Evolutionary conservation across 2,329 filamentous ascomycete genomes (phyloP), one percentile per base, ranked within the genome.

Genomic region (Aspergillus ochraceus): DNA sequence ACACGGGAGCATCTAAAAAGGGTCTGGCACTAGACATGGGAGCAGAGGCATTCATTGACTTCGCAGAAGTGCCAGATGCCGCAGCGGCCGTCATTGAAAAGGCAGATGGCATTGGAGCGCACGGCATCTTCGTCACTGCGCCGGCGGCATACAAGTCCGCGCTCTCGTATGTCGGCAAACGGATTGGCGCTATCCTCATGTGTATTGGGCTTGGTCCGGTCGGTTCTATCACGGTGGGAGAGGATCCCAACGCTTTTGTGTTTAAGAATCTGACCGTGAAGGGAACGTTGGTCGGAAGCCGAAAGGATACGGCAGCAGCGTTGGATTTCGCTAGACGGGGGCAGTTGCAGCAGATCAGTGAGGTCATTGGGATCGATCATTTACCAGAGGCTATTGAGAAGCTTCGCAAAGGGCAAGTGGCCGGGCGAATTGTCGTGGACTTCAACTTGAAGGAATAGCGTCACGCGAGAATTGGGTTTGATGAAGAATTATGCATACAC

Each of bases 11-110:
- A 1, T 74, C 74, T 4, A 84, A 84, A 65, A 73, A 76, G 12
- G 72, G 76, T 20, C 69, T 85, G 0, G 77, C 78, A 14, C 56
- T 80, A 53, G 72, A 77, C 53, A 78, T 84, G 68, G 84, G 84
- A 3, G 83, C 84, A 0, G 83, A 85, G 58, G 77, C 75, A 1
- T 86, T 84, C 68, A 73, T 86, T n/a, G 84, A 86, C 68, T 86
- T 84, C 70, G 78, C 76, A 46, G 74, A 79, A 50, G 71, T 49
- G 52, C 71, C 39, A 17, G 73, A 71, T 55, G 60, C 71, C 2
- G 66, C 74, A 0, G 73, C 72, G 4, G 78, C 78, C 39, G 79
- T 84, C 2, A 75, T 80, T 57, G 72, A 80, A 54, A 70, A 80
- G 17, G 76, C 80, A 1, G 80, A 78, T 59, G 79, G 80, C 2